phyloP scores from a whole-genome alignment of 2,329 filamentous ascomycete species.

The Pyrenophora seminiperda region DNA sequence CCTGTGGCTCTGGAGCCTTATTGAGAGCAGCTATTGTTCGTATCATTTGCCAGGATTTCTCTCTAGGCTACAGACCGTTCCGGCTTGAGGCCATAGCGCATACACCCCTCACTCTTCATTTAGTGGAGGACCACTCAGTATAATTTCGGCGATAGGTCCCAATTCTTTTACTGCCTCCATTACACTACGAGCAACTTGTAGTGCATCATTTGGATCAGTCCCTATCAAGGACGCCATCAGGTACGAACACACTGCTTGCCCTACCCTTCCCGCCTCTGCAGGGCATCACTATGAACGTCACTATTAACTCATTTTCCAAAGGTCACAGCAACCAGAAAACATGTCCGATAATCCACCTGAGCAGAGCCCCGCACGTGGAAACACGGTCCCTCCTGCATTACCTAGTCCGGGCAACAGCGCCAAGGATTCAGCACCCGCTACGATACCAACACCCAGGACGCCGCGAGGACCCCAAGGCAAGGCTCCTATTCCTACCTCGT shows the following conservation, averaged over 20 bases:
- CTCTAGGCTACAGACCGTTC: too few relatives aligned
- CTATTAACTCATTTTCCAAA: neutral
- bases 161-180: too few relatives aligned
- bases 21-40: too few relatives aligned
- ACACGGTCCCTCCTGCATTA: slow-evolving; percentile 2
- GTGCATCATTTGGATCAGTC: neutral
- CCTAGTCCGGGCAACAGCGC: neutral
- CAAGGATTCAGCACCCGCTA: neutral
- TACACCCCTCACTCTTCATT: too few relatives aligned
- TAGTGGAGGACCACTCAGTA: too few relatives aligned
- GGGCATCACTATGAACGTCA: neutral
- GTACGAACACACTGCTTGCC: neutral
- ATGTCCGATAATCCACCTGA: neutral
- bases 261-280: neutral
- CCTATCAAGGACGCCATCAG: neutral
- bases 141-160: too few relatives aligned
- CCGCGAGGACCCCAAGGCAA: neutral
- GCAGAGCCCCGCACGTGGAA: neutral
- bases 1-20: too few relatives aligned
- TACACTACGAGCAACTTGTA: neutral
- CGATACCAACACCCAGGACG: neutral
- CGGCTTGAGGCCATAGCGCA: too few relatives aligned
- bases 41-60: too few relatives aligned
- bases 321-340: neutral
- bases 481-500: neutral